Base-by-base conservation (phyloP, 2,329 filamentous ascomycete species). In the Blastomyces emzantsi region DNA sequence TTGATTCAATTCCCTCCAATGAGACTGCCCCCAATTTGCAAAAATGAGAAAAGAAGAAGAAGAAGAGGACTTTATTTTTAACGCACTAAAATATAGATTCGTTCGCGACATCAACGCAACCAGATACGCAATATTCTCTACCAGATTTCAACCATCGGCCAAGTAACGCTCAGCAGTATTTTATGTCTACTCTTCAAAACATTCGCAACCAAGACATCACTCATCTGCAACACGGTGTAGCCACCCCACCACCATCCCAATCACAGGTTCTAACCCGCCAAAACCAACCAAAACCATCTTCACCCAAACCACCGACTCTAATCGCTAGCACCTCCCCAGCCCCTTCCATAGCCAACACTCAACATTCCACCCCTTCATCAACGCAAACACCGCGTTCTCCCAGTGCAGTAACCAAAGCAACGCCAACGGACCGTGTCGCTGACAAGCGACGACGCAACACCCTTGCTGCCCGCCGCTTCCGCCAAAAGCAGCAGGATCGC, bases 391-490 rank as follows among this genome's bases (percentile, higher is more conserved):
- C 36, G 13, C 39, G n/a, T 2, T 41, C 55, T 8, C 55, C 55
- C 22, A 33, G 33, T 25, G 33, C 56, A 39, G 28, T 43, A 45
- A 36, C 60, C 17, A 36, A 28, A 8, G 28, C 52, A 55, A 19
- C 17, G 7, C 6, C 52, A 36, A 5, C 28, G 8, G 65, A 66
- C 30, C 57, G 54, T 47, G 65, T 62, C 9, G 62, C 59, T 5
- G 67, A 69, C 43, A 89, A 89, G 73, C 85, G 87, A 36, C 83
- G 84, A 66, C 82, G 84, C 66, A 90, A 90, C 73, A 90, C 87
- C 17, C 80, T 88, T 66, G 87, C 87, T n/a, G 87, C 87, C 39
- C 82, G 86, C 66, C 86, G 87, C 66, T 90, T 89, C 71, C 84
- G 87, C 33, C 87, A 90, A 72, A 88, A 87, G 73, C 84, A 86